Evolutionary conservation across 129 eudicot species (phyloP).

Genomic region (Escallonia rubra): DNA sequence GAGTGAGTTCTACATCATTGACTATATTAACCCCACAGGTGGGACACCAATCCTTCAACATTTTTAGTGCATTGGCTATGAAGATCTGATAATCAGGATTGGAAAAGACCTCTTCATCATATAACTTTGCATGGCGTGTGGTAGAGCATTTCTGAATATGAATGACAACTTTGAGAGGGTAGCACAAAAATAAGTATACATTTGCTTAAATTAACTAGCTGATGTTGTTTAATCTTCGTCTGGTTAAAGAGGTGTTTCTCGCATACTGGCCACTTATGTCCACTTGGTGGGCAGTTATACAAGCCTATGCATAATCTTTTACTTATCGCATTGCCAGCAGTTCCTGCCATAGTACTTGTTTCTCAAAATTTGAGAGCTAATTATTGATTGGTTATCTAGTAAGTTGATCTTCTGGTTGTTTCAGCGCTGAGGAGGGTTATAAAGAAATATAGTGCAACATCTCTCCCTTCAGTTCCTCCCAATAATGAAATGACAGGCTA

Average conservation of each 20-base stretch:
- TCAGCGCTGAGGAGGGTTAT: slow-evolving; percentile 74
- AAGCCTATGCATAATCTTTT: not conserved
- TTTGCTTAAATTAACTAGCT: no score
- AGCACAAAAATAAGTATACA: no score
- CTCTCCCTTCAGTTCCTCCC: slow-evolving; percentile 60
- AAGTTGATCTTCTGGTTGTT: slow-evolving; percentile 4
- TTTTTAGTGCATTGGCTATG: no score
- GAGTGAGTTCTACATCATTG: no score
- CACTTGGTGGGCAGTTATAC: not conserved
- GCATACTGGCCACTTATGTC: not conserved
- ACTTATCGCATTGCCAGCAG: not conserved
- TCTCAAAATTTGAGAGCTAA: not conserved
- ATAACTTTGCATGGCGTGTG: no score
- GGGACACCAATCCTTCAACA: no score
- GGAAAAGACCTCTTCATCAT: no score
- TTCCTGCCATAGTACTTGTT: not conserved
- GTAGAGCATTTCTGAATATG: no score
- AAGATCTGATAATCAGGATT: no score
- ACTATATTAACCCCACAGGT: no score
- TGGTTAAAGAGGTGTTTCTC: not conserved
- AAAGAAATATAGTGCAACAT: slow-evolving; percentile 38
- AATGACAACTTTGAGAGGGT: no score
- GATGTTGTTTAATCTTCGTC: not conserved
- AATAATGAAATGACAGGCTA: slow-evolving; percentile 59
- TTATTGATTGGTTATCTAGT: not conserved